Base-by-base conservation (phyloP, 2,329 filamentous ascomycete genomes). In the Sarocladiaceae sp. region DNA sequence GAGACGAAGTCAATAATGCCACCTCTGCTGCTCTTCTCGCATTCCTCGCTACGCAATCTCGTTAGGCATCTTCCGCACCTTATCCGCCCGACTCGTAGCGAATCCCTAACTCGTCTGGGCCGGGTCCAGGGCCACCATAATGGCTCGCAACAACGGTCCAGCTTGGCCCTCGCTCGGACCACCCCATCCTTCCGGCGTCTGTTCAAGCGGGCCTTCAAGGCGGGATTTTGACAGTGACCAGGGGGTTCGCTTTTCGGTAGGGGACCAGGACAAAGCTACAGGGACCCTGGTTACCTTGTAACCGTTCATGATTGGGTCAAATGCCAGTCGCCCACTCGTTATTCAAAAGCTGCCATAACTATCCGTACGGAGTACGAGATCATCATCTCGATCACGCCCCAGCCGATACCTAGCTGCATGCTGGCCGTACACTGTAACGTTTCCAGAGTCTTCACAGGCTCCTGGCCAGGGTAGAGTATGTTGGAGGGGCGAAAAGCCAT, bases 141-240 rank as follows among this genome's bases (percentile, higher is more conserved):
- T 18, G 37, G 23, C 24, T 41, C 37, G 37, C 37, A 27, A 41
- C 4, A 41, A 15, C 24, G 37, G 37, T 24, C 37, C 12, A 27
- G 23, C 37, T 41, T 41, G 21, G 37, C 23, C 23, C 37, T 41
- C 37, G 37, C 37, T 41, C 29, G 37, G 21, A 15, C n/a, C 12
- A 21, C 37, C 37, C 37, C 37, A 27, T 29, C 31, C 34, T 24
- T 39, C 34, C 34, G 10, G 16, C 16, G 16, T 18, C 18, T 27
- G 23, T 18, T 12, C 19, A 29, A 27, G 37, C 37, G 37, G 37
- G 37, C n/a, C 21, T 21, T 21, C 34, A 41, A 24, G 37, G 37
- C 37, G 37, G 37, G 29, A 41, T 41, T 41, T 41, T 41, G 37
- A 41, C 37, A 41, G 37, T 41, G 37, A 27, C 37, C 23, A 41